Base-by-base conservation (phyloP, 78 protist species). In the Speleostelium caveatum region DNA sequence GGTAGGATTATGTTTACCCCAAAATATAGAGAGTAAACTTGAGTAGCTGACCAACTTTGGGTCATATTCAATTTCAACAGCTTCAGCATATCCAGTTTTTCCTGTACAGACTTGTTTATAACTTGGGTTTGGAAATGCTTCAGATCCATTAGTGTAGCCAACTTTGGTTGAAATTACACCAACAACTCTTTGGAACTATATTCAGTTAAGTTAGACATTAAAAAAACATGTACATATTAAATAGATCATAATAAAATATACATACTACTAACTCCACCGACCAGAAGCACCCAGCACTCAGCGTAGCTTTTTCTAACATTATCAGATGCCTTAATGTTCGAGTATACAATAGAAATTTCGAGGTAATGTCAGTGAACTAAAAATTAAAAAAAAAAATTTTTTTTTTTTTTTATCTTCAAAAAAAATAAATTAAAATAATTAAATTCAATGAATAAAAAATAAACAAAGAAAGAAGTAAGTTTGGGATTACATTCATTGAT, bases 1-100 rank as follows among this genome's bases (percentile, higher is more conserved):
- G 45, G 98, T 97, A 49, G 98, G 96, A 55, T 97, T 94, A 62
- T 96, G 98, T 55, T 36, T 51, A 8, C 51, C 41, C 94, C 93
- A 95, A 86, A 96, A 97, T 83, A 79, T 1, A 35, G 76, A 75
- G 41, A 90, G 28, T 26, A 86, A 28, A 16, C 73, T 55, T 7
- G 28, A 28, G 38, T 59, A 67, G 1, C 62, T 28, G 16, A 88
- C 69, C 59, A 68, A 12, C 2, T 19, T 1, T 19, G 97, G 95
- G 41, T 97, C 96, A 73, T 38, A 96, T 45, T 73, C 95, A n/a
- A 96, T 79, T 2, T 65, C 83, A 5, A 96, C 95, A 0, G 73
- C 97, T 90, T 97, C 99, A 16, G 95, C 94, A 58, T 96, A 97
- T 14, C 97, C 97, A n/a, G 98, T 96, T 21, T 0, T 77, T 0